Evolutionary conservation across 192 early-diverging fungal genomes (phyloP).

Genomic region (Spizellomyces sp.): DNA sequence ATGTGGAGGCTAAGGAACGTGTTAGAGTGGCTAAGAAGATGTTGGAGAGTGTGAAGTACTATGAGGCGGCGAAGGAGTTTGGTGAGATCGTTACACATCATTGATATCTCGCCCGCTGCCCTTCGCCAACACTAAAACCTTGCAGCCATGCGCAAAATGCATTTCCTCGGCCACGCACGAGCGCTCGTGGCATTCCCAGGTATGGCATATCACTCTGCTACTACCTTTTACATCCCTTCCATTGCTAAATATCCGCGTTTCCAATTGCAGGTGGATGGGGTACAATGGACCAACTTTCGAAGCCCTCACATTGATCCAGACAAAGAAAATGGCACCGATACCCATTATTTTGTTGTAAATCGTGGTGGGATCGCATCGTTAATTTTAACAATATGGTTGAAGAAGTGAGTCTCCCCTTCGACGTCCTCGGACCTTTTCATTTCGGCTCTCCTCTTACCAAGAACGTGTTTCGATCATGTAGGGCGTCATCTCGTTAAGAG

Average conservation of each 20-base stretch:
- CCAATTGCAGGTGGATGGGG: constrained; percentile 34
- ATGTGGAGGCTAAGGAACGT: not conserved
- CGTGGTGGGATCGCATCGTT: constrained; percentile 35
- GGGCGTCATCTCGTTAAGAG: constrained; percentile 25
- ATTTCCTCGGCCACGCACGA: constrained; percentile 33
- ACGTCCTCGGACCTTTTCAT: too few relatives aligned
- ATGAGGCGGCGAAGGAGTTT: constrained; percentile 31
- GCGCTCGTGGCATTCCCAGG: constrained; percentile 40
- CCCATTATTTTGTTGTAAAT: constrained; percentile 35
- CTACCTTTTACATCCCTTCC: too few relatives aligned
- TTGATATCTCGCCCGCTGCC: too few relatives aligned
- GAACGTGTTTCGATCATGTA: too few relatives aligned
- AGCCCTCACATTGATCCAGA: constrained; percentile 41
- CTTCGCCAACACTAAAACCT: too few relatives aligned
- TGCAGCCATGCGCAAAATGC: constrained; percentile 46
- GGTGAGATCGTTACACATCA: constrained; percentile 28
- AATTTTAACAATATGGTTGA: constrained; percentile 20
- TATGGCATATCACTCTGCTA: too few relatives aligned
- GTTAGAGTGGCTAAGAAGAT: constrained; percentile 11
- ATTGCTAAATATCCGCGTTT: too few relatives aligned
- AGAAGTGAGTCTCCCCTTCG: too few relatives aligned
- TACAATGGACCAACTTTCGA: constrained; percentile 46
- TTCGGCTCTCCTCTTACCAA: too few relatives aligned
- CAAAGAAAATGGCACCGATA: constrained; percentile 37
- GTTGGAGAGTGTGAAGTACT: constrained; percentile 25